A percentile compares a stretch with the other conserved stretches of the same genome.
Evolutionary conservation across 2,329 filamentous ascomycete species (phyloP).

Genomic region (Scedosporium minutisporum): DNA sequence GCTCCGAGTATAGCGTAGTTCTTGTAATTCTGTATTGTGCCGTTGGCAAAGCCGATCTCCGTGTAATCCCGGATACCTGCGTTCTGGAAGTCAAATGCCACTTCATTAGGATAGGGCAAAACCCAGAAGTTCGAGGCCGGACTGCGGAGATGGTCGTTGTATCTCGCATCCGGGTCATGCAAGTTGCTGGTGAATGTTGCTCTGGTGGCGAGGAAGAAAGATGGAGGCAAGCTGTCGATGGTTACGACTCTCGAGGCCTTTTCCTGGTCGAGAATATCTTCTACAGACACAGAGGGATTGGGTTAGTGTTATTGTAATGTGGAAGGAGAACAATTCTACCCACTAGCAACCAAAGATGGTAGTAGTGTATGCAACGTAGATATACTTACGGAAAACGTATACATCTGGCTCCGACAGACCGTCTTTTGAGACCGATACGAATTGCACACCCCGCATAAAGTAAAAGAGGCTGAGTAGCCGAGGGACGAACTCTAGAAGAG

Average conservation of each 20-base stretch:
- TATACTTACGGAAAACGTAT: conserved; percentile 8
- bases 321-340: no score
- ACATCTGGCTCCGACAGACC: conserved; percentile 7
- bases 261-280: background rate
- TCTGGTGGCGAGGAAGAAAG: background rate
- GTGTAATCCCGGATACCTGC: background rate
- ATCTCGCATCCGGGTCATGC: conserved; percentile 13
- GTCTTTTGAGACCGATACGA: conserved; percentile 12
- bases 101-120: background rate
- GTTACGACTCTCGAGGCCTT: background rate
- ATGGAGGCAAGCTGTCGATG: background rate
- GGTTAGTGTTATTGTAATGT: no score
- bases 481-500: conserved; percentile 12
- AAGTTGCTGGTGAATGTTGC: background rate
- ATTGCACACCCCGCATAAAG: background rate
- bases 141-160: conserved; percentile 9
- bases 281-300: background rate
- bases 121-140: background rate
- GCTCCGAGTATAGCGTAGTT: conserved; percentile 4
- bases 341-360: no score
- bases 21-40: background rate
- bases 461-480: conserved; percentile 10
- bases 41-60: conserved; percentile 7
- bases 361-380: no score
- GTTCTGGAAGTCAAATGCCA: background rate